Conservation (phyloP, 2,329 filamentous ascomycete genomes). For the Paraphoma chrysanthemicola region DNA sequence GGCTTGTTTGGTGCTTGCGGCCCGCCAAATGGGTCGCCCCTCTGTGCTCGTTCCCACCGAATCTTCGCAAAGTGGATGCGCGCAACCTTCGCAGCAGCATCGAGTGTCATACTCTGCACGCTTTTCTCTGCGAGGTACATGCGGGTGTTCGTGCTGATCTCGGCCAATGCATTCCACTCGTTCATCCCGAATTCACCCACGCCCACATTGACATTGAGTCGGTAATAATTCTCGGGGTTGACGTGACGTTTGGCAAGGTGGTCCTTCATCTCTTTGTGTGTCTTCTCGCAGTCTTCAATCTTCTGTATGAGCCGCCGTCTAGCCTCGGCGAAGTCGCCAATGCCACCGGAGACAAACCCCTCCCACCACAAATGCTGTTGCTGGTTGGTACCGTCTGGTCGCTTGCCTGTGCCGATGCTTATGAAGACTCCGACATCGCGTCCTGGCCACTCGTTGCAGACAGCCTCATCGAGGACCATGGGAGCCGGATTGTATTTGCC, state of each 20-base stretch:
- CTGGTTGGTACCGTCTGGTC: constrained; percentile 74
- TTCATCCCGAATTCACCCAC: constrained; percentile 99
- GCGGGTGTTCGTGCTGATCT: constrained; percentile 91
- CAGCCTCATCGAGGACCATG: constrained; percentile 85
- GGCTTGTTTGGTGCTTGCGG: constrained; percentile 42
- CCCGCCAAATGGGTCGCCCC: constrained; percentile 26
- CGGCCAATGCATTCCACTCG: constrained; percentile 91
- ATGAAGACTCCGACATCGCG: constrained; percentile 91
- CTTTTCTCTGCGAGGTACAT: constrained; percentile 77
- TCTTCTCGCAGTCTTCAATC: constrained; percentile 93
- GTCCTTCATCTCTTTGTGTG: constrained; percentile 86
- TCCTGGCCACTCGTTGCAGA: constrained; percentile 92
- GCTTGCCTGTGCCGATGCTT: constrained; percentile 91
- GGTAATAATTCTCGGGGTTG: constrained; percentile 89
- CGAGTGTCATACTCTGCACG: constrained; percentile 78
- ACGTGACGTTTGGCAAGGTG: constrained; percentile 79
- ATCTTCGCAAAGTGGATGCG: constrained; percentile 80
- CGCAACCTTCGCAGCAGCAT: constrained; percentile 80
- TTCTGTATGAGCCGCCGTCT: constrained; percentile 83
- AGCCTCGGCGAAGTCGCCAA: constrained; percentile 92
- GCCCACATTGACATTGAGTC: constrained; percentile 94
- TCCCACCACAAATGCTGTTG: constrained; percentile 86
- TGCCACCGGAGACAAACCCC: constrained; percentile 72
- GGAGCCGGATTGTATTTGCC: constrained; percentile 93
- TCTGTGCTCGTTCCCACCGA: constrained; percentile 64